Conservation (phyloP, 176 grass and related monocot species). For the Bromus sterilis region DNA sequence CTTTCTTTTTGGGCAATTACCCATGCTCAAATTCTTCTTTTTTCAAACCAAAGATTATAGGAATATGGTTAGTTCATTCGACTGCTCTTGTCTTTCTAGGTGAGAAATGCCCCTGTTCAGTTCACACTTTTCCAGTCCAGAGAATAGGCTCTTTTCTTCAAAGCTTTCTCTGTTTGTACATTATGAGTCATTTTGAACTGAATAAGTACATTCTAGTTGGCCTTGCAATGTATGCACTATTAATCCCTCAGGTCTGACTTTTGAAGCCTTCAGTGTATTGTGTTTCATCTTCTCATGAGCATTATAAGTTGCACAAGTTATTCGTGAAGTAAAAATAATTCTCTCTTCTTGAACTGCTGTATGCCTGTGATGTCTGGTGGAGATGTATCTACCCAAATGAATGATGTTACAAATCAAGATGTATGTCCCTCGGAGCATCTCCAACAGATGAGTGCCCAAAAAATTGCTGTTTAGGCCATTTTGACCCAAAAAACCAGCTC, state of each 20-base stretch:
- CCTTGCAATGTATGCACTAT: background rate
- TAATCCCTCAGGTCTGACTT: background rate
- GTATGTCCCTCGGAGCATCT: background rate
- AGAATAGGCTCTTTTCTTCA: background rate
- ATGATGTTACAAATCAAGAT: background rate
- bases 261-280: background rate
- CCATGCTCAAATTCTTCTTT: background rate
- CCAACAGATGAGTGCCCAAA: too few relatives aligned
- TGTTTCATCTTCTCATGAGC: background rate
- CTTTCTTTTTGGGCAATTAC: background rate
- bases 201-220: background rate
- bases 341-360: background rate
- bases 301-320: too few relatives aligned
- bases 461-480: too few relatives aligned
- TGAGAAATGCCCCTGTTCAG: background rate
- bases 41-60: conserved; percentile 22
- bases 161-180: conserved; percentile 1
- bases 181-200: background rate
- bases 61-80: conserved; percentile 11
- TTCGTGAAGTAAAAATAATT: too few relatives aligned
- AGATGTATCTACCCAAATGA: background rate
- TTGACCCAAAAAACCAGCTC: too few relatives aligned
- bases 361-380: background rate
- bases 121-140: background rate
- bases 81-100: background rate